These are phyloP conservation scores for Dissoconium aciculare DNA, from an alignment of 2,329 filamentous ascomycete genomes.

Conservation along the genomic window DNA sequence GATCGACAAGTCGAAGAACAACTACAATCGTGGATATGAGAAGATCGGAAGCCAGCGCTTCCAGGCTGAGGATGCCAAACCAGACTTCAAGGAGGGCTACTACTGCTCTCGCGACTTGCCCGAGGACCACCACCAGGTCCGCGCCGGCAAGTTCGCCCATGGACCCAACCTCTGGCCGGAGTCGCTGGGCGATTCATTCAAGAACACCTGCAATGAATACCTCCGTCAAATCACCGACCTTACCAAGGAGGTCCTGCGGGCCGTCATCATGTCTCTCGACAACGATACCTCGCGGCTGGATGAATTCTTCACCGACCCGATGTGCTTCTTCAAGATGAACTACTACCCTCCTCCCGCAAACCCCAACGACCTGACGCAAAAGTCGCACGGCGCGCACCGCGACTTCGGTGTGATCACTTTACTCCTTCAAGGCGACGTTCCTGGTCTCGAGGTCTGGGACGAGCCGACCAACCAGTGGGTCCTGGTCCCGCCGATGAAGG, in stretches of 20 bases:
- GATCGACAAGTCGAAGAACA: background rate
- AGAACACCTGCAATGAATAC: conserved; percentile 1
- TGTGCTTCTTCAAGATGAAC: conserved; percentile 30
- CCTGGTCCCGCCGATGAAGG: conserved; percentile 18
- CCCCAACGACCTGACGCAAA: conserved; percentile 21
- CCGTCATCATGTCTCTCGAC: conserved; percentile 21
- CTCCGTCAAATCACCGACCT: background rate
- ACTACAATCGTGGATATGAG: conserved; percentile 30
- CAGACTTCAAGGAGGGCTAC: conserved; percentile 31
- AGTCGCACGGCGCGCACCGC: conserved; percentile 25
- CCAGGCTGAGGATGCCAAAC: conserved; percentile 28
- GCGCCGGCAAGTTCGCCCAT: conserved; percentile 13
- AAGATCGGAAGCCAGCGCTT: conserved; percentile 29
- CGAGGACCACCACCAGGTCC: conserved; percentile 20
- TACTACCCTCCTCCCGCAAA: conserved; percentile 13
- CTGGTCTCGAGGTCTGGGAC: conserved; percentile 26
- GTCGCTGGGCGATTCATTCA: too few species aligned
- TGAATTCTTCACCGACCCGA: conserved; percentile 23
- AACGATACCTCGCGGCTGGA: conserved; percentile 27
- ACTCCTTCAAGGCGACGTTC: conserved; percentile 28
- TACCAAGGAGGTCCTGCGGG: background rate
- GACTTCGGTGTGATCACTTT: conserved; percentile 6
- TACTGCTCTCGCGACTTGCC: conserved; percentile 28
- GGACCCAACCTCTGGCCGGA: conserved; percentile 31
- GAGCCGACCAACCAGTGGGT: conserved; percentile 19